A percentile compares a stretch with the other conserved stretches of the same genome.
Conservation (phyloP, 371 early-diverging fungal genomes). For the Blastocladiella emersonii region DNA sequence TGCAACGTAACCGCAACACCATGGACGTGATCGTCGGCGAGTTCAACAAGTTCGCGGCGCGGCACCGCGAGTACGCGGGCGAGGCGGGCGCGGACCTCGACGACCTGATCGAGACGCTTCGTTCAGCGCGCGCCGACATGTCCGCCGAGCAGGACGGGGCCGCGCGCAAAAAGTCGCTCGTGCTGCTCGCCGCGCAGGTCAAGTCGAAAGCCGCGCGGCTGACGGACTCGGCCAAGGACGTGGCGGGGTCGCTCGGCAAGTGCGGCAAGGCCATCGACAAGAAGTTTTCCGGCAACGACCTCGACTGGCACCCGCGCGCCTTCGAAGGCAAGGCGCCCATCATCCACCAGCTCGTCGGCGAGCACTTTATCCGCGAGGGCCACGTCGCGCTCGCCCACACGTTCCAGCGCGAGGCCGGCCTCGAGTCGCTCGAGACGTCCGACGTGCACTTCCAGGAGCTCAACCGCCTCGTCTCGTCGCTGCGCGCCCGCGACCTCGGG, state of each 20-base stretch:
- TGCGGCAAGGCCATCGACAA: constrained; percentile 67
- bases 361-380: constrained; percentile 80
- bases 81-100: neutral
- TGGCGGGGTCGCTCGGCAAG: constrained; percentile 42
- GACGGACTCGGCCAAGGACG: constrained; percentile 48
- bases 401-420: constrained; percentile 35
- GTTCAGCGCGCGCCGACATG: neutral
- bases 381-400: constrained; percentile 55
- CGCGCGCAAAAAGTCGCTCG: neutral
- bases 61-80: no score
- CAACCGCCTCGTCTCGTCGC: constrained; percentile 32
- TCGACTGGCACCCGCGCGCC: constrained; percentile 38
- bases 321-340: constrained; percentile 47
- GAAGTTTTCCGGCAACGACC: neutral
- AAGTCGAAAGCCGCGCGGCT: constrained; percentile 9
- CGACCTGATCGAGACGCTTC: neutral
- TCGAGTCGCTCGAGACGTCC: constrained; percentile 23
- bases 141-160: neutral
- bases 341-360: constrained; percentile 42
- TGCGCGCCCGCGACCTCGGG: constrained; percentile 16
- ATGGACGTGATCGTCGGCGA: constrained; percentile 3
- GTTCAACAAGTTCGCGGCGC: constrained; percentile 3
- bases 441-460: constrained; percentile 42
- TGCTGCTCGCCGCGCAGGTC: neutral
- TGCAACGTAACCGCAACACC: no score